These are phyloP conservation scores for Euphrasia arctica DNA, from an alignment of 305 asterid genomes.

Conservation along the genomic window DNA sequence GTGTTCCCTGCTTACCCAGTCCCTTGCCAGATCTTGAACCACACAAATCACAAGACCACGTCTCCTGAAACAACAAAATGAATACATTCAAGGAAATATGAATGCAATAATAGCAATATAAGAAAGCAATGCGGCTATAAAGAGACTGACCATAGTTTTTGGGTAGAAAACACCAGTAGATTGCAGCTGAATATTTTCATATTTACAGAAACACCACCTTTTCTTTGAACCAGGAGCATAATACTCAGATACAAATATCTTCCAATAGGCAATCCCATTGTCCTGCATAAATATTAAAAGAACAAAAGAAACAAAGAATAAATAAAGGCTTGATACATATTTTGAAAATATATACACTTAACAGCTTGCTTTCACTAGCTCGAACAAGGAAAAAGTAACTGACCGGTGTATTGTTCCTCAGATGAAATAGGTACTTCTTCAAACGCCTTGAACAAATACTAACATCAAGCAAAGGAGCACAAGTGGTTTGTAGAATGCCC, in stretches of 20 bases:
- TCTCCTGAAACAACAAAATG: constrained; percentile 39
- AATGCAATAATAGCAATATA: constrained; percentile 4
- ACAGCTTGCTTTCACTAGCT: not conserved
- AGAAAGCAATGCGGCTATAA: constrained; percentile 14
- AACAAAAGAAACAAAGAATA: not conserved
- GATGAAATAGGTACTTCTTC: constrained; percentile 41
- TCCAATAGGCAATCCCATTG: constrained; percentile 50
- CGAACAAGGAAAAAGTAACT: constrained; percentile 21
- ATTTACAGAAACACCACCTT: constrained; percentile 65
- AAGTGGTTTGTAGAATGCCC: constrained; percentile 29
- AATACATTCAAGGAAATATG: constrained; percentile 1
- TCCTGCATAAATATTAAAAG: constrained; percentile 34
- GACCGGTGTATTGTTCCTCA: constrained; percentile 47
- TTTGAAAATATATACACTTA: not conserved
- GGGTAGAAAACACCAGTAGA: constrained; percentile 38
- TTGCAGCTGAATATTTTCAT: constrained; percentile 37
- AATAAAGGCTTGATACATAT: not conserved
- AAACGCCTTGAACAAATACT: constrained; percentile 46
- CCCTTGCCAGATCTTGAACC: constrained; percentile 54
- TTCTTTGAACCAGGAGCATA: constrained; percentile 53
- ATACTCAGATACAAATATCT: constrained; percentile 52
- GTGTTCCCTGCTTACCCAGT: constrained; percentile 45
- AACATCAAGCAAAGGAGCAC: constrained; percentile 37
- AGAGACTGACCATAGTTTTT: constrained; percentile 43
- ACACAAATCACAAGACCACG: constrained; percentile 55